Evolutionary conservation across 169 alveolate genomes (phyloP).

Genomic region (Plasmodium fragile): DNA sequence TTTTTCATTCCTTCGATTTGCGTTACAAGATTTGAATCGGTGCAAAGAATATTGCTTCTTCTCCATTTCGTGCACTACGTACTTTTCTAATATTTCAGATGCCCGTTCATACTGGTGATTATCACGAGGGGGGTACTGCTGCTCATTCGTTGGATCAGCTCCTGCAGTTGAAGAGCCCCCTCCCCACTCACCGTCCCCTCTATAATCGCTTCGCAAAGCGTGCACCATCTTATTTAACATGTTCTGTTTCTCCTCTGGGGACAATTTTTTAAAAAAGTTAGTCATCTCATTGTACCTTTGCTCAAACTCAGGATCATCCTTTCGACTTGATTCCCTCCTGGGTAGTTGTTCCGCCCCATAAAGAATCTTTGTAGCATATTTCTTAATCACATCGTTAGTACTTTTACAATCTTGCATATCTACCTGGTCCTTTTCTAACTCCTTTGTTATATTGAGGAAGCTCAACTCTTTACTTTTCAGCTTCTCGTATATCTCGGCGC

Average conservation of each 20-base stretch:
- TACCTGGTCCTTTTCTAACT: conserved; percentile 38
- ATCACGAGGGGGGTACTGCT: not conserved
- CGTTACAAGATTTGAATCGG: conserved; percentile 40
- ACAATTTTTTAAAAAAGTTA: conserved; percentile 36
- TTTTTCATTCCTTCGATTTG: conserved; percentile 18
- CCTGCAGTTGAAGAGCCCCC: not conserved
- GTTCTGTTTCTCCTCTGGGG: conserved; percentile 58
- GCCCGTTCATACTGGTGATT: conserved; percentile 23
- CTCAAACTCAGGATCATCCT: conserved; percentile 12
- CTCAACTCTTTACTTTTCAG: conserved; percentile 39
- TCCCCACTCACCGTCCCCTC: not conserved
- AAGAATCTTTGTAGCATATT: conserved; percentile 44
- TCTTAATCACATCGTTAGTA: conserved; percentile 62
- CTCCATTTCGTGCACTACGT: conserved; percentile 37
- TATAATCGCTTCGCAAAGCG: not conserved
- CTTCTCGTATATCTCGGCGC: conserved; percentile 38
- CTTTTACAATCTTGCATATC: conserved; percentile 61
- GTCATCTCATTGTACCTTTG: conserved; percentile 50
- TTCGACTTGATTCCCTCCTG: not conserved
- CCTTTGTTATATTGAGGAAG: conserved; percentile 56
- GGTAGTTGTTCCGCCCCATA: conserved; percentile 28
- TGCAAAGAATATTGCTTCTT: conserved; percentile 67
- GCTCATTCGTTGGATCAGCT: not conserved
- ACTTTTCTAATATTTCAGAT: conserved; percentile 47
- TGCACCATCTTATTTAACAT: conserved; percentile 38